Conservation (phyloP, 148 eudicot genomes). For the Chenopodium quinoa region DNA sequence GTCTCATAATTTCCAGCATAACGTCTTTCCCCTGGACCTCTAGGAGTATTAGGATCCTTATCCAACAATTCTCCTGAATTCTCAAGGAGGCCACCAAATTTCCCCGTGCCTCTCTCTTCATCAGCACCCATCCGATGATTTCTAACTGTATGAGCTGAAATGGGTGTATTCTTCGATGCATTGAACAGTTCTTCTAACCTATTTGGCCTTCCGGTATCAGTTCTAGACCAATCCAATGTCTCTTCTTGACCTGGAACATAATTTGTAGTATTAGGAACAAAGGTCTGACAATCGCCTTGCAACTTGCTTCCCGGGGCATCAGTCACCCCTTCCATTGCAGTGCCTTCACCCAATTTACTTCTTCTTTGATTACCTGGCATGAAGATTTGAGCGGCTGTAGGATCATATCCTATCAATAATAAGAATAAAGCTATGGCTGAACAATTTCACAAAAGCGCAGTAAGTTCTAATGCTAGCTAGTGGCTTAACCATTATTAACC, state of each 20-base stretch:
- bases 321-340: conserved; percentile 1
- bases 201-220: conserved; percentile 12
- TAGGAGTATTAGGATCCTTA: conserved; percentile 40
- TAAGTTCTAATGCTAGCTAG: too few species aligned
- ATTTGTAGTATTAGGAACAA: conserved; percentile 6
- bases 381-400: neutral
- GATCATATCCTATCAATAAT: neutral
- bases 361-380: too few species aligned
- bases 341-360: neutral
- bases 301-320: neutral
- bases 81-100: conserved; percentile 17
- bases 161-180: conserved; percentile 5
- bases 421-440: neutral
- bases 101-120: conserved; percentile 7
- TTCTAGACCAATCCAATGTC: conserved; percentile 17
- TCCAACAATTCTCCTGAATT: conserved; percentile 21
- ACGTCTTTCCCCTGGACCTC: conserved; percentile 7
- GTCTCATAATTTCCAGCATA: conserved; percentile 42
- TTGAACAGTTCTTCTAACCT: conserved; percentile 29
- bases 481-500: too few species aligned
- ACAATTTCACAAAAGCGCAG: neutral
- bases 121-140: neutral
- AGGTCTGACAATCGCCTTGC: conserved; percentile 12
- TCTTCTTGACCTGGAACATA: conserved; percentile 23
- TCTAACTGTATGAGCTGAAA: neutral